phyloP scores from a whole-genome alignment of 768 basidiomycete genomes.

The Rhizopogon vesiculosus region DNA sequence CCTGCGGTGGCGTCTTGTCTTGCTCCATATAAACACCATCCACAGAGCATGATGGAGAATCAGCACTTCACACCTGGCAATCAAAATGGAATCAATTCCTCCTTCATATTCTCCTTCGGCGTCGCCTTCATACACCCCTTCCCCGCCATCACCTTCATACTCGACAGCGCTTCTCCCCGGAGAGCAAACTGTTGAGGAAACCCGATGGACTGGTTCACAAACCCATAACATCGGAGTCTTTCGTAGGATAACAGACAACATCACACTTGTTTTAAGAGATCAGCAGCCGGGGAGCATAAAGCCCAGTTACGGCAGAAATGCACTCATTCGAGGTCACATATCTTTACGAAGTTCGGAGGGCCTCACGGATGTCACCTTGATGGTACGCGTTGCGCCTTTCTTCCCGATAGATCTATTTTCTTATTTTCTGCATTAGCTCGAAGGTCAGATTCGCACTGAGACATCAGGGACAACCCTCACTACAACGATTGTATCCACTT shows the following conservation, averaged over 20 bases:
- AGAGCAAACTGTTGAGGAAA: conserved; percentile 47
- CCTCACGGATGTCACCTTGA: conserved; percentile 16
- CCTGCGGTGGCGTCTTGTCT: neutral
- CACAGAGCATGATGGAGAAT: conserved; percentile 1
- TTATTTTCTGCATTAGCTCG: conserved; percentile 14
- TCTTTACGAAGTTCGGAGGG: conserved; percentile 8
- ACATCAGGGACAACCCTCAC: conserved; percentile 8
- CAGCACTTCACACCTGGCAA: neutral
- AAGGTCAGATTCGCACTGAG: conserved; percentile 18
- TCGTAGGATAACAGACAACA: conserved; percentile 24
- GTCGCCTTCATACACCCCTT: conserved; percentile 49
- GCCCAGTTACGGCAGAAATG: conserved; percentile 16
- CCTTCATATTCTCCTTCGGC: conserved; percentile 5
- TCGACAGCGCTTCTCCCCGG: conserved; percentile 44
- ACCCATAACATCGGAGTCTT: conserved; percentile 13
- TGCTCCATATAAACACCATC: neutral
- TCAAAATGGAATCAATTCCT: conserved; percentile 1
- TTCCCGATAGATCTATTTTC: neutral
- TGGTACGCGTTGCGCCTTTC: conserved; percentile 10
- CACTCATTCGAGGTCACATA: conserved; percentile 20
- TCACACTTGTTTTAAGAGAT: conserved; percentile 19
- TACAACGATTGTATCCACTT: conserved; percentile 12
- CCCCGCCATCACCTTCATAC: conserved; percentile 50
- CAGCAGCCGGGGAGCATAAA: conserved; percentile 17
- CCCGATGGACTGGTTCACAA: conserved; percentile 17